Percentiles rank a stretch among this genome's conserved stretches.
phyloP scores from a whole-genome alignment of 495 filamentous ascomycete genomes.

The Penicillium manginii region DNA sequence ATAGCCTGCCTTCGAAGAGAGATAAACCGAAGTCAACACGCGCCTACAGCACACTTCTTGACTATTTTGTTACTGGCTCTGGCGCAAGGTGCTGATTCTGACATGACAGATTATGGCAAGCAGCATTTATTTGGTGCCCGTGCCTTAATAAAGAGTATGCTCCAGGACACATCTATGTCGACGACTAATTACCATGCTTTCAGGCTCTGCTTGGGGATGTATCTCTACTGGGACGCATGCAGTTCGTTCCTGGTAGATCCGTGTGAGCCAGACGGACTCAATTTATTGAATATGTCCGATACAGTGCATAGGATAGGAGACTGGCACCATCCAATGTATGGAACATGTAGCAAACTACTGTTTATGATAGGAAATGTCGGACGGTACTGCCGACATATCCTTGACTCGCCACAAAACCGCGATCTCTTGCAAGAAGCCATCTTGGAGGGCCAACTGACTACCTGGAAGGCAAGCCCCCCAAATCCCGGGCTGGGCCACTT shows the following conservation, averaged over 20 bases:
- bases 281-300: constrained; percentile 11
- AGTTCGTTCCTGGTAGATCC: constrained; percentile 18
- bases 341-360: constrained; percentile 14
- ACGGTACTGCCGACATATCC: constrained; percentile 19
- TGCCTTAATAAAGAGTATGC: constrained; percentile 17
- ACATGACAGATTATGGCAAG: constrained; percentile 18
- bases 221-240: constrained; percentile 25
- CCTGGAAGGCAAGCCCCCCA: constrained; percentile 13
- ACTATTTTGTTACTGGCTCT: constrained; percentile 14
- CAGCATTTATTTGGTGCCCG: constrained; percentile 21
- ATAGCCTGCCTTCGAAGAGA: constrained; percentile 19
- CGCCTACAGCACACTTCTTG: constrained; percentile 4
- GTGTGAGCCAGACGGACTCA: constrained; percentile 9
- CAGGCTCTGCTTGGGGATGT: constrained; percentile 16
- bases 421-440: constrained; percentile 14
- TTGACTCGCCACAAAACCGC: constrained; percentile 12
- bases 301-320: constrained; percentile 17
- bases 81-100: constrained; percentile 10
- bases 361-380: constrained; percentile 18
- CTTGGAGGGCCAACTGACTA: constrained; percentile 12
- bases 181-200: constrained; percentile 7
- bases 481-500: constrained; percentile 15
- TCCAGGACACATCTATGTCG: constrained; percentile 11
- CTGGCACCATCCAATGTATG: constrained; percentile 20
- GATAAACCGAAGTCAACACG: constrained; percentile 1